phyloP scores from a whole-genome alignment of 805 yeast species.

The Komagataella ulmi region DNA sequence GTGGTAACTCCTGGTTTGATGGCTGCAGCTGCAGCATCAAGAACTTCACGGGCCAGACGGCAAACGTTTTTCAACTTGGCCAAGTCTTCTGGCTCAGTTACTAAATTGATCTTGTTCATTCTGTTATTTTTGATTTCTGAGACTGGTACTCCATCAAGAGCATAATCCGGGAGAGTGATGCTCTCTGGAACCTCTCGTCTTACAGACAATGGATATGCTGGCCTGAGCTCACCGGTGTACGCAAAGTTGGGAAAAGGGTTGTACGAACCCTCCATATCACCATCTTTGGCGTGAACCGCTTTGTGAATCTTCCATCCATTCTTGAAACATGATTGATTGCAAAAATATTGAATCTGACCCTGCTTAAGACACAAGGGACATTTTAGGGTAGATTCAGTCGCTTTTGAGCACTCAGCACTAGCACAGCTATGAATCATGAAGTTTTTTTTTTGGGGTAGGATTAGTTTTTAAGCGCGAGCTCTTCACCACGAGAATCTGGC shows the following conservation, averaged over 20 bases:
- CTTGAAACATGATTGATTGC: constrained; percentile 76
- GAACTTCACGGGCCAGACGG: constrained; percentile 69
- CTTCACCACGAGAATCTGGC: too few relatives aligned
- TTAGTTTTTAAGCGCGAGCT: background rate
- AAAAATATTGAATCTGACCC: constrained; percentile 51
- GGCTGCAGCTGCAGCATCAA: constrained; percentile 78
- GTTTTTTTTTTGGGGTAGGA: background rate
- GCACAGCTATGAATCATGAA: background rate
- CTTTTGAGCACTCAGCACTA: constrained; percentile 73
- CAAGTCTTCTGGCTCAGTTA: constrained; percentile 49
- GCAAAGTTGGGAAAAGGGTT: constrained; percentile 79
- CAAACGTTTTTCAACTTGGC: constrained; percentile 67
- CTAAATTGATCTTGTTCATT: constrained; percentile 47
- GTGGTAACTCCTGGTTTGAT: constrained; percentile 85
- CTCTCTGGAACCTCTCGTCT: constrained; percentile 59
- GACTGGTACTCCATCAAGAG: constrained; percentile 63
- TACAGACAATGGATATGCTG: constrained; percentile 71
- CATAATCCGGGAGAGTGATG: constrained; percentile 74
- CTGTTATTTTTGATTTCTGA: constrained; percentile 67
- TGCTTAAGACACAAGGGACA: constrained; percentile 87
- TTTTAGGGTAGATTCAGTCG: constrained; percentile 59
- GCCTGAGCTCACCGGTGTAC: constrained; percentile 64
- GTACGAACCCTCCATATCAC: constrained; percentile 45
- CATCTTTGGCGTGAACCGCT: constrained; percentile 40
- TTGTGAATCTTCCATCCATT: constrained; percentile 64